Base-by-base conservation (phyloP, 2,329 filamentous ascomycete genomes). In the Colletotrichum paranaense region DNA sequence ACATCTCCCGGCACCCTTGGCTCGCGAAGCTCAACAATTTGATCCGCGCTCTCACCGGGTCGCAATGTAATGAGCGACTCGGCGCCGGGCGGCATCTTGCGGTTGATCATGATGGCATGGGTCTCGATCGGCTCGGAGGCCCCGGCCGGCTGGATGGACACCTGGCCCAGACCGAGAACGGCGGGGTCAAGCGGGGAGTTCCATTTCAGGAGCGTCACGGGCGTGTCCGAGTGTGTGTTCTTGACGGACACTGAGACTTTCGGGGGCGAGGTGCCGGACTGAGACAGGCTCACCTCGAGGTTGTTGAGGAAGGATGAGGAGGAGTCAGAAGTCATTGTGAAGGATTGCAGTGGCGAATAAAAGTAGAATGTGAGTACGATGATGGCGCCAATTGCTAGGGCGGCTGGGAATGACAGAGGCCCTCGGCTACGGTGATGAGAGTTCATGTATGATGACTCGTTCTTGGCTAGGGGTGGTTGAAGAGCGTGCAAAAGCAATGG, bases 111-210 rank as follows among this genome's bases (percentile, higher is more conserved):
- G 62, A 86, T 78, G n/a, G 76, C 79, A 7, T 81, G 79, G n/a
- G 84, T 77, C 5, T 83, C 78, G 4, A 87, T 67, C 4, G 84
- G 81, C 35, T 72, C 49, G 5, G 76, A 76, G 19, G 79, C 78
- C 1, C 80, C 81, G 1, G 79, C 78, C 4, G 81, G 83, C 1
- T 79, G 83, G 70, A 87, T 81, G 35, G 79, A 77, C 8, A 87
- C 66, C 14, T 84, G 77, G 11, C 86, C 86, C 1, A 86, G 80
- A 66, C 82, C 80, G 60, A 86, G 72, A 0, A 81, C 84, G 28
- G 84, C 62, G 0, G 80, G 78, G 75, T 87, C 86, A 30, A 87
- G 78, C 19, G 86, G 86, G 1, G 85, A 85, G 63, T 83, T 78
- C 79, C 85, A 87, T 4, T 76, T 78, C 32, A 87, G 80, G 35